Percentiles rank a stretch among this genome's conserved stretches.
phyloP scores from a whole-genome alignment of 2,329 filamentous ascomycete species.

The Neoscytalidium dimidiatum region DNA sequence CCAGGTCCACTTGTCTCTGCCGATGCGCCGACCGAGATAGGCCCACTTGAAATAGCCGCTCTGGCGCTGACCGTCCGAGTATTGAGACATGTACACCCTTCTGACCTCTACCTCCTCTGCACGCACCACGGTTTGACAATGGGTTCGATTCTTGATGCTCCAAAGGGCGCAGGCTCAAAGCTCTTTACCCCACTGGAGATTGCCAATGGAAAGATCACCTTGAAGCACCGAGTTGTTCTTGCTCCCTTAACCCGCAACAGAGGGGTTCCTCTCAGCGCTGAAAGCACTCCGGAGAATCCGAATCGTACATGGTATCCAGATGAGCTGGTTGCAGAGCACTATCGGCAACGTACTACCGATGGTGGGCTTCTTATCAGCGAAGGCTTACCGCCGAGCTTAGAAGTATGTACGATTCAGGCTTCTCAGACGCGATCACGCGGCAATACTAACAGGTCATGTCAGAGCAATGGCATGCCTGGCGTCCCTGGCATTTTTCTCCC shows the following conservation, averaged over 20 bases:
- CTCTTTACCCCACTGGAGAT: constrained; percentile 37
- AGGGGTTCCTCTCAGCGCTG: constrained; percentile 46
- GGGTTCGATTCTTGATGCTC: constrained; percentile 1
- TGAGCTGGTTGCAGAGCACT: constrained; percentile 54
- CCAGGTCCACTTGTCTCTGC: not conserved
- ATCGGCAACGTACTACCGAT: constrained; percentile 54
- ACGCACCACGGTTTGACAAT: not conserved
- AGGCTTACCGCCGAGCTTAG: constrained; percentile 52
- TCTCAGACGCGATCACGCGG: not conserved
- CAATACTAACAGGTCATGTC: not conserved
- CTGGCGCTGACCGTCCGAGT: not conserved
- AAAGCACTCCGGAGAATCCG: constrained; percentile 48
- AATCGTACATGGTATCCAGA: constrained; percentile 53
- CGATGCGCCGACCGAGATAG: not conserved
- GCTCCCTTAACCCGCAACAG: constrained; percentile 46
- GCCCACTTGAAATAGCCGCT: not conserved
- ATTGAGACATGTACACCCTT: not conserved
- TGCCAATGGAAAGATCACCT: constrained; percentile 34
- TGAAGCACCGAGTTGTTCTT: constrained; percentile 42
- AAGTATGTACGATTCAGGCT: constrained; percentile 39
- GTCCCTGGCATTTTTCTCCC: constrained; percentile 35
- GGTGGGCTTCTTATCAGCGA: constrained; percentile 63
- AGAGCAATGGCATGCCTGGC: constrained; percentile 32
- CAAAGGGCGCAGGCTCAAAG: constrained; percentile 30
- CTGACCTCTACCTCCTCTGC: not conserved